Percentiles rank a stretch among this genome's conserved stretches.
Conservation (phyloP, 345 rosid species). For the Toxicodendron radicans region DNA sequence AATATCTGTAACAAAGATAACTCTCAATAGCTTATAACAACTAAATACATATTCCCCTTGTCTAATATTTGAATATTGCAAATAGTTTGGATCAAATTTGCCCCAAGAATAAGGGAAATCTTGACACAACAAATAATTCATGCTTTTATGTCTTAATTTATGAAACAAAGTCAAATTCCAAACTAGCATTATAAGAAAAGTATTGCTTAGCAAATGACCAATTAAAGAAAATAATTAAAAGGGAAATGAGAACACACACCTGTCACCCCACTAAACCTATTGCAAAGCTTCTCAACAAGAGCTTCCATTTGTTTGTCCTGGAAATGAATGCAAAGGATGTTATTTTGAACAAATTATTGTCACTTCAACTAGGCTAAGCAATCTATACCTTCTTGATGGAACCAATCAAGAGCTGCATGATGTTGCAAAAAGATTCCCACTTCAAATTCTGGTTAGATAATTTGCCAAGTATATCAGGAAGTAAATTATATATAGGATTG, state of each 20-base stretch:
- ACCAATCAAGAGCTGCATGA: constrained; percentile 94
- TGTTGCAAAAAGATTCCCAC: constrained; percentile 79
- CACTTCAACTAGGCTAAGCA: constrained; percentile 22
- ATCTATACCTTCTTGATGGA: constrained; percentile 84
- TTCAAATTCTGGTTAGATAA: constrained; percentile 71
- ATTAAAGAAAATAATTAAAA: not conserved
- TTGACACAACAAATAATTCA: not conserved
- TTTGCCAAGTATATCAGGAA: constrained; percentile 91
- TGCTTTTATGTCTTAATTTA: not conserved
- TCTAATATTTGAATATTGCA: constrained; percentile 22
- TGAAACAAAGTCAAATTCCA: not conserved
- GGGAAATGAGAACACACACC: constrained; percentile 44
- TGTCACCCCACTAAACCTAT: constrained; percentile 87
- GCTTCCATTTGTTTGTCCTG: constrained; percentile 99
- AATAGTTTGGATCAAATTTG: not conserved
- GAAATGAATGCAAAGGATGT: constrained; percentile 20
- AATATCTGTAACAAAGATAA: constrained; percentile 58
- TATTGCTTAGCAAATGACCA: constrained; percentile 10
- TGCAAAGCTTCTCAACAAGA: constrained; percentile 97
- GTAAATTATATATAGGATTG: constrained; percentile 94
- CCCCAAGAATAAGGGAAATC: not conserved
- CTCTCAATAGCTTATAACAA: not conserved
- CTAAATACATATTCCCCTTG: constrained; percentile 73
- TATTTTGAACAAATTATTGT: constrained; percentile 10
- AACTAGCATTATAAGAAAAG: not conserved